Base-by-base conservation (phyloP, 2,329 filamentous ascomycete genomes). In the Calycina herbarum region DNA sequence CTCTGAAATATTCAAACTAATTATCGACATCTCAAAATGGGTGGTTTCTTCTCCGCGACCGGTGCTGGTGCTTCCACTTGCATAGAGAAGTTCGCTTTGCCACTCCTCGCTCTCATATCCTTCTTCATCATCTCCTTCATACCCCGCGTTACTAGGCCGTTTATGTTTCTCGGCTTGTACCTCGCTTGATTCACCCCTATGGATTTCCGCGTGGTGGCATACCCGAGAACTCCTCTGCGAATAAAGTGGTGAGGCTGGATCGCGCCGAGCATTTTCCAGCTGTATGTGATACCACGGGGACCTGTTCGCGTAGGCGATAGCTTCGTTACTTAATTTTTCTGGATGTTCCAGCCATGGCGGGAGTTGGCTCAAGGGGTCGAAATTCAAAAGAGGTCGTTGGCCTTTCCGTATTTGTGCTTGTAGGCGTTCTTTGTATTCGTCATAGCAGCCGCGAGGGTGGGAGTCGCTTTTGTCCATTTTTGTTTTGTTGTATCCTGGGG, bases 361-460 rank as follows among this genome's bases (percentile, higher is more conserved):
- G 54, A 31, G 17, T 57, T 57, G 54, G 54, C 13, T 57, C n/a
- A 57, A 20, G 27, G 54, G 27, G 27, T 57, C 13, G 27, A 57
- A 57, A 24, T 57, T 35, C 6, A 57, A 11, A 7, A 57, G 54
- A 8, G 54, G 27, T 15, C 11, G 27, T 27, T 57, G 17, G 15
- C 17, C 42, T 7, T 17, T n/a, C 5, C 15, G 42, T n/a, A n/a
- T n/a, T 20, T 45, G 17, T 45, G 42, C 42, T 45, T 45, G 42
- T 3, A n/a, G 5, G 2, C 42, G 42, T 20, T 45, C 42, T 45
- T 8, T 17, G 42, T 45, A 45, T 45, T 45, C 42, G 17, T n/a
- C 7, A 8, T 45, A 45, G 42, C 42, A 45, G 7, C n/a, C 42
- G 5, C n/a, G 42, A n/a, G 20, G 45, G 1, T 11, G n/a, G 20